phyloP scores from a whole-genome alignment of 768 basidiomycete genomes.

The Phanerochaete sordida region DNA sequence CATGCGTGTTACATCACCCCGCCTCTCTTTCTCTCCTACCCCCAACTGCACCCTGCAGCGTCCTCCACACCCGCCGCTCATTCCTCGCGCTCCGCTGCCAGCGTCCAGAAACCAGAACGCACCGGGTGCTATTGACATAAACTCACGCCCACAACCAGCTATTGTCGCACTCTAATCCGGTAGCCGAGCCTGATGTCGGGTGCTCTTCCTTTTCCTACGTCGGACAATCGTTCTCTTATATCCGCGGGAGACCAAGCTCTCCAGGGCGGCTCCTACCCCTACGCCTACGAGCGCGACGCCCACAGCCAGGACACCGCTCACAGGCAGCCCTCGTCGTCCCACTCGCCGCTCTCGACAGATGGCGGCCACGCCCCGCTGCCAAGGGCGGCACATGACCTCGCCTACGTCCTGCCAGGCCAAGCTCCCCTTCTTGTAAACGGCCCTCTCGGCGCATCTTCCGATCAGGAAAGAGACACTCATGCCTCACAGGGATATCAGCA shows the following conservation, averaged over 20 bases:
- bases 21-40: not conserved
- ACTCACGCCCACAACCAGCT: not conserved
- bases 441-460: not conserved
- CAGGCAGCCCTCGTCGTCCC: not conserved
- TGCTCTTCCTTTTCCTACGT: constrained; percentile 14
- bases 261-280: not conserved
- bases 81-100: not conserved
- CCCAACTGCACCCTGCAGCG: not conserved
- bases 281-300: constrained; percentile 1
- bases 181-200: constrained; percentile 9
- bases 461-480: constrained; percentile 5
- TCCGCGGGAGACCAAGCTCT: not conserved
- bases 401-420: not conserved
- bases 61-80: not conserved
- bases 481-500: constrained; percentile 5
- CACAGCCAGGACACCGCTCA: not conserved
- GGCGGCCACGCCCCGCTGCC: not conserved
- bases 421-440: not conserved
- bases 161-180: constrained; percentile 1
- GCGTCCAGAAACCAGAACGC: not conserved
- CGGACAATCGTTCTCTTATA: constrained; percentile 15
- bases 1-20: not conserved
- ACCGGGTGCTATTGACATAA: constrained; percentile 15
- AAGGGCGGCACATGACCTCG: not conserved
- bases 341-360: not conserved